Base-by-base conservation (phyloP, 2,329 filamentous ascomycete genomes). In the Venturia nashicola region DNA sequence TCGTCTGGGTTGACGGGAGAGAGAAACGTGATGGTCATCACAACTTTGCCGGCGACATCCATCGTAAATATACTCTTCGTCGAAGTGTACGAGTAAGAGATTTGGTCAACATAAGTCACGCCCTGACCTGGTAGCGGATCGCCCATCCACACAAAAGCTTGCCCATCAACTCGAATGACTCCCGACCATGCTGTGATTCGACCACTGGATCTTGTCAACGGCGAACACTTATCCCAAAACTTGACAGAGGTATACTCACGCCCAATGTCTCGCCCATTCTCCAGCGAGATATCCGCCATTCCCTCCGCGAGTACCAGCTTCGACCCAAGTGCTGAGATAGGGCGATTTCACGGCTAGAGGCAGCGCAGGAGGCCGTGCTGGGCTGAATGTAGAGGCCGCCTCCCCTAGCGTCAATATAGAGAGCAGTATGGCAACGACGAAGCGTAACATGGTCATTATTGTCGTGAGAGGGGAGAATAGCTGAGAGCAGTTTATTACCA, bases 311-410 rank as follows among this genome's bases (percentile, higher is more conserved):
- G 77, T 82, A 1, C 85, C 86, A 11, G 81, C 85, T 65, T 82
- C 75, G 51, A 87, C 78, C 86, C 87, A 90, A 16, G 85, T 83
- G 71, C 83, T 90, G 18, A 92, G 75, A 68, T 92, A 93, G 0
- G 89, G 89, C 11, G 85, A 87, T 66, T 84, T 85, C 55, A 92
- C 89, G 54, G 88, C 88, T 42, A 93, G 74, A 14, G 89, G 89
- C 36, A 89, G 78, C 1, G 87, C 81, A 18, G 87, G 87, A 51
- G 87, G 86, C 7, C 85, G 80, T 43, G 83, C 81, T 42, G 87
- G 87, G 43, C 76, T 78, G 70, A 88, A 89, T 1, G 78, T 83
- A 11, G 85, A 87, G 40, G 61, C 60, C 4, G 65, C 65, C 36
- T 46, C 27, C 11, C 46, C 42, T 18, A 62, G 16, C 12, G 61